Percentiles rank a stretch among this genome's conserved stretches.
Evolutionary conservation across 2,329 filamentous ascomycete species (phyloP).

Genomic region (Dichotomopilus funicola): DNA sequence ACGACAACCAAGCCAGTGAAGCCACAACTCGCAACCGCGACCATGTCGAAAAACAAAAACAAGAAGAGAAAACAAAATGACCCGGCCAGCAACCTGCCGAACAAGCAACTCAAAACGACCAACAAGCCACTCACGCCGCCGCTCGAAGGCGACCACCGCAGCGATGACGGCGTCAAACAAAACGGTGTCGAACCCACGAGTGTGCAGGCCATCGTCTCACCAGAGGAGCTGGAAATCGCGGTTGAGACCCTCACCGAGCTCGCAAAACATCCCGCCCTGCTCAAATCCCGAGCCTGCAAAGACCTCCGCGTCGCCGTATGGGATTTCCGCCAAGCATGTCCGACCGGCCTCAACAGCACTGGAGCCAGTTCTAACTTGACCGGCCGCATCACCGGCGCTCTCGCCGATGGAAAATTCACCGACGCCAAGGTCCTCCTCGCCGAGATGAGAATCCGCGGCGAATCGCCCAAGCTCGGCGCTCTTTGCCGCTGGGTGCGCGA

Average conservation of each 20-base stretch:
- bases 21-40: neutral
- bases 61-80: neutral
- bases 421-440: neutral
- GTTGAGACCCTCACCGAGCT: neutral
- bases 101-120: neutral
- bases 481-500: neutral
- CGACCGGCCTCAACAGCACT: neutral
- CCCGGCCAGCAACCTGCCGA: neutral
- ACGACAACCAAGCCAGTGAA: neutral
- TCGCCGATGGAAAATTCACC: slow-evolving; percentile 1
- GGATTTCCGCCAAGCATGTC: neutral
- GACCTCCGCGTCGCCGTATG: neutral
- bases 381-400: neutral
- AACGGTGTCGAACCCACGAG: neutral
- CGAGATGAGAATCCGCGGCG: neutral
- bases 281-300: neutral
- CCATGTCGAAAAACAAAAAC: neutral
- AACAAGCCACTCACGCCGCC: neutral
- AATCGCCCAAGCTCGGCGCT: neutral
- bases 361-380: neutral
- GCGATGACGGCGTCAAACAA: neutral
- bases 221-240: neutral
- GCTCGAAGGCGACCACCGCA: neutral
- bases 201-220: neutral
- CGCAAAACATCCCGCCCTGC: neutral